Evolutionary conservation across 495 filamentous ascomycete genomes (phyloP).

Genomic region (Tuber calosporum): DNA sequence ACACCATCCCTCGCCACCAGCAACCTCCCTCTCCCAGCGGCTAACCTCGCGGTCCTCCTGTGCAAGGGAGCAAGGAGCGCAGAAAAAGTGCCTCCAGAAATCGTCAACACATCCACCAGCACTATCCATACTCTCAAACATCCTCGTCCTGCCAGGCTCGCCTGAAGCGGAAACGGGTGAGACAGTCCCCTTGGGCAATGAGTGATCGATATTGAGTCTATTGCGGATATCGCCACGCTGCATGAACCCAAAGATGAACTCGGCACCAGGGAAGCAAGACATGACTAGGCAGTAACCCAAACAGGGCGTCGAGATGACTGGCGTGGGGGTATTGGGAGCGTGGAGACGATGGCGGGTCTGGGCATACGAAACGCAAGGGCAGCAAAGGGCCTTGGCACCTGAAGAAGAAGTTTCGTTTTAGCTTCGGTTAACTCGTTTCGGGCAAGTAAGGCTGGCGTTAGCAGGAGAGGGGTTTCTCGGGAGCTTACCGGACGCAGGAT

Average conservation of each 20-base stretch:
- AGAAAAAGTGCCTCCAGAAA: constrained; percentile 38
- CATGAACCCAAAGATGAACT: constrained; percentile 38
- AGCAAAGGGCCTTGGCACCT: constrained; percentile 38
- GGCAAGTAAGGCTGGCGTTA: background rate
- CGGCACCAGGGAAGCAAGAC: constrained; percentile 31
- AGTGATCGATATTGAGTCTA: constrained; percentile 36
- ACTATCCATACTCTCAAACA: constrained; percentile 36
- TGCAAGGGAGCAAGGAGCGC: constrained; percentile 35
- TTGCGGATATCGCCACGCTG: constrained; percentile 39
- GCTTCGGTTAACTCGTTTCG: background rate
- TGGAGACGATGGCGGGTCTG: constrained; percentile 41
- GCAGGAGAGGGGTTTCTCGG: background rate
- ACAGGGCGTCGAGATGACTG: constrained; percentile 36
- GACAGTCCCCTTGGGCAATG: constrained; percentile 24
- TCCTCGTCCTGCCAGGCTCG: constrained; percentile 10
- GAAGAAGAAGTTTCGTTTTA: constrained; percentile 6
- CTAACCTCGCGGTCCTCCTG: constrained; percentile 40
- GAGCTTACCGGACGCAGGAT: constrained; percentile 30
- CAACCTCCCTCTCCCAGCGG: constrained; percentile 33
- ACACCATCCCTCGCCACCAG: constrained; percentile 27
- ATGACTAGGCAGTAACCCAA: constrained; percentile 35
- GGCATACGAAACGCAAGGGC: constrained; percentile 40
- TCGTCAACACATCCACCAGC: constrained; percentile 36
- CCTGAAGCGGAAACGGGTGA: constrained; percentile 21
- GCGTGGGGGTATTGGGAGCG: constrained; percentile 33